Percentiles rank a stretch among this genome's conserved stretches.
These are phyloP conservation scores for Solanum medicagineum DNA, from an alignment of 257 asterid species.

Conservation along the genomic window DNA sequence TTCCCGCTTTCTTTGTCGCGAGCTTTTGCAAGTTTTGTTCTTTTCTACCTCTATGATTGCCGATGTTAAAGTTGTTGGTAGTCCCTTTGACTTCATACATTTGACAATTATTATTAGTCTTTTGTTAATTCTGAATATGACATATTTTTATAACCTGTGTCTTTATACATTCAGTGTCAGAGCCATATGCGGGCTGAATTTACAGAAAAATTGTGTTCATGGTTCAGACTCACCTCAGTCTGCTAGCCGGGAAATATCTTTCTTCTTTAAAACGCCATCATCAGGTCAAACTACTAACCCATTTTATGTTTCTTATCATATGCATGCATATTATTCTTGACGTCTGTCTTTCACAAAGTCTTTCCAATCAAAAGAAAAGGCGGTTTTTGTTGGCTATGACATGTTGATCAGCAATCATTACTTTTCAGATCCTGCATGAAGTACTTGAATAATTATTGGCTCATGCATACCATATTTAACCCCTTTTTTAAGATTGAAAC, in stretches of 20 bases:
- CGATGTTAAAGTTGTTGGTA: not conserved
- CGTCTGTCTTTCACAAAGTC: not conserved
- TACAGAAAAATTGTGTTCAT: conserved; percentile 65
- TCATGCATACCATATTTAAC: not conserved
- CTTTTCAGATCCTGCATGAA: not conserved
- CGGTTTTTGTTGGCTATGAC: not conserved
- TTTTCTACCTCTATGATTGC: not conserved
- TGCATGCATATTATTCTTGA: not conserved
- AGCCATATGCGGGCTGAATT: conserved; percentile 66
- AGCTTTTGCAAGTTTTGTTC: not conserved
- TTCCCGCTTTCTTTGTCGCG: not conserved
- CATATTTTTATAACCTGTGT: not conserved
- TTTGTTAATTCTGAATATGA: not conserved
- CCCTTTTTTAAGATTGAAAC: not conserved
- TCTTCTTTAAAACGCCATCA: conserved; percentile 42
- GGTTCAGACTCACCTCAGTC: conserved; percentile 79
- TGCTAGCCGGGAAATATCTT: conserved; percentile 60
- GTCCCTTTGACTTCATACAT: not conserved
- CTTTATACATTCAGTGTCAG: conserved; percentile 39
- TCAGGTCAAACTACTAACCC: conserved; percentile 33
- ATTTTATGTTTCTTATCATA: not conserved
- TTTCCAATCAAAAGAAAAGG: not conserved
- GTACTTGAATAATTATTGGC: not conserved
- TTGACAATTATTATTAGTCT: not conserved
- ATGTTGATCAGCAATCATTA: not conserved